Percentiles rank a stretch among this genome's conserved stretches.
Evolutionary conservation across 1,139 yeast species (phyloP).

Genomic region (Spencermartinsiella ligniputridi): DNA sequence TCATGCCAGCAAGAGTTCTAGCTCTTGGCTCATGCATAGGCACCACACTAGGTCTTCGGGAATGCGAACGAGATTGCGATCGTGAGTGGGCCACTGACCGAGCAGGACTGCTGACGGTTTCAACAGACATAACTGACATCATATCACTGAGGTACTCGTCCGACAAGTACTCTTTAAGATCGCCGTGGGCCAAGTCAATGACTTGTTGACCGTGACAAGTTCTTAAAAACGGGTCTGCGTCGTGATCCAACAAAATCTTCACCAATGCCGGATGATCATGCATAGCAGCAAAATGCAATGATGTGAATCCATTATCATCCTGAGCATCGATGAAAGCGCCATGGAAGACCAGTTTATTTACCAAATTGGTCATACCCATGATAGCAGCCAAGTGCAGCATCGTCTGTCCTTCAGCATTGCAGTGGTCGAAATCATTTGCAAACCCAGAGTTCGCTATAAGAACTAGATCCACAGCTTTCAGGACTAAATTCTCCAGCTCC

Average conservation of each 20-base stretch:
- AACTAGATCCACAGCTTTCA: constrained; percentile 53
- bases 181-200: constrained; percentile 54
- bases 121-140: constrained; percentile 47
- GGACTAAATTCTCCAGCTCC: constrained; percentile 9
- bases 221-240: constrained; percentile 52
- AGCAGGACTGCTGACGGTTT: background rate
- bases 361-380: constrained; percentile 58
- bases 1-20: constrained; percentile 13
- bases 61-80: constrained; percentile 6
- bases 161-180: constrained; percentile 41
- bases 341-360: constrained; percentile 49
- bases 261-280: constrained; percentile 61
- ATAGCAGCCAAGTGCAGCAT: constrained; percentile 73
- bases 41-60: constrained; percentile 7
- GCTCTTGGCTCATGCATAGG: constrained; percentile 1
- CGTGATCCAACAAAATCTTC: constrained; percentile 51
- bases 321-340: constrained; percentile 45
- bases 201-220: constrained; percentile 50
- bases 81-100: constrained; percentile 3
- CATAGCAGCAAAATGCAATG: constrained; percentile 76
- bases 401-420: constrained; percentile 75
- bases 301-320: constrained; percentile 74
- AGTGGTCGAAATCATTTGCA: constrained; percentile 68
- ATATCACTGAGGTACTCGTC: constrained; percentile 34
- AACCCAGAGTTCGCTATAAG: constrained; percentile 52